Percentiles rank a stretch among this genome's conserved stretches.
Evolutionary conservation across 2,329 filamentous ascomycete species (phyloP).

Genomic region (Fusarium avenaceum): DNA sequence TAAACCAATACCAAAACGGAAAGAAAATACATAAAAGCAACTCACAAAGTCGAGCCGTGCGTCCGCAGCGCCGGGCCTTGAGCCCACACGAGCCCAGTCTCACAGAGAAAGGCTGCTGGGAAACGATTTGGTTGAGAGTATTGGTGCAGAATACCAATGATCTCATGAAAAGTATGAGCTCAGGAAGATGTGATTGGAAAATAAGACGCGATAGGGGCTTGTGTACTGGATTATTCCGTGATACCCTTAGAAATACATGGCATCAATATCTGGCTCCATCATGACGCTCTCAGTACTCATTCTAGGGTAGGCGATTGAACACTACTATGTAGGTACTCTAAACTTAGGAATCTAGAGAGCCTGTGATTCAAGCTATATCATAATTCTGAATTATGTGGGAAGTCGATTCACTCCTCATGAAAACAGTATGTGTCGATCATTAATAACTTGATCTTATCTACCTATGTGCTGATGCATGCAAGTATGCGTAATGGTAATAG

Average conservation of each 20-base stretch:
- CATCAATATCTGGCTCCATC: constrained; percentile 20
- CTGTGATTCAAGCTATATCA: neutral
- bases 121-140: neutral
- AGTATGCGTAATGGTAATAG: neutral
- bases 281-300: neutral
- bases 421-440: neutral
- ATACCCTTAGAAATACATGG: constrained; percentile 42
- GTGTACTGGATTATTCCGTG: constrained; percentile 27
- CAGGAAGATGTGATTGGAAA: neutral
- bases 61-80: constrained; percentile 15
- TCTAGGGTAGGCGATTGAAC: neutral
- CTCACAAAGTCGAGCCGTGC: constrained; percentile 17
- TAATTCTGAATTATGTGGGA: neutral
- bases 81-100: constrained; percentile 12
- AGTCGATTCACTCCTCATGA: neutral
- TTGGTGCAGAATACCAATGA: constrained; percentile 4
- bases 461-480: neutral
- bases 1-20: constrained; percentile 20
- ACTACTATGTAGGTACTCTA: neutral
- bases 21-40: constrained; percentile 23
- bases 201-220: constrained; percentile 3
- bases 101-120: neutral
- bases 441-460: neutral
- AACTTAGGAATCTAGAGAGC: neutral
- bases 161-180: constrained; percentile 17